These are phyloP conservation scores for Thielaviopsis musarum DNA, from an alignment of 2,329 filamentous ascomycete genomes.

Conservation along the genomic window DNA sequence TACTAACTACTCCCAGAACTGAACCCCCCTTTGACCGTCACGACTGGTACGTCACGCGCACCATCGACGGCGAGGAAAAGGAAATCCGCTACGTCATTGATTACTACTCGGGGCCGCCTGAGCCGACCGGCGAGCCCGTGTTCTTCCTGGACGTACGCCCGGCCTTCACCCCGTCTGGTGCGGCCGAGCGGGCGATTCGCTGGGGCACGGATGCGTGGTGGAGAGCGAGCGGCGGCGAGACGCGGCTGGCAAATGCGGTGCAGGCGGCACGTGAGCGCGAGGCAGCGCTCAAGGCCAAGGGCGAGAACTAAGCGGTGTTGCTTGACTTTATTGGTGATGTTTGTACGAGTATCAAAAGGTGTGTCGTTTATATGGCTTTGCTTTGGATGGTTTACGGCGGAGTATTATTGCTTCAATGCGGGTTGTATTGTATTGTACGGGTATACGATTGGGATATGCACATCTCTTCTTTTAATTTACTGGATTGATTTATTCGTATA, in stretches of 20 bases:
- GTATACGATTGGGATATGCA: no score
- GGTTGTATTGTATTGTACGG: no score
- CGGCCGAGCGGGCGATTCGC: conserved; percentile 65
- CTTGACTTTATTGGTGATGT: neutral
- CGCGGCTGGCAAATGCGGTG: conserved; percentile 1
- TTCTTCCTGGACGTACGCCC: conserved; percentile 93
- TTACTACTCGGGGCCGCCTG: conserved; percentile 75
- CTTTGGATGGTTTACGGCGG: no score
- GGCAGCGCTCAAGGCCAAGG: neutral
- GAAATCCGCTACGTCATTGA: conserved; percentile 93
- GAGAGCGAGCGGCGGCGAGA: conserved; percentile 54
- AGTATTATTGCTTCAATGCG: no score
- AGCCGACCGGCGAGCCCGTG: conserved; percentile 75
- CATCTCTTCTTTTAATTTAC: neutral
- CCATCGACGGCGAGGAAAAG: conserved; percentile 47
- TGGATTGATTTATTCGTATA: neutral
- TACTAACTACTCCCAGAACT: conserved; percentile 32
- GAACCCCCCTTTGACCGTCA: conserved; percentile 90
- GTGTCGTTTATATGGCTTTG: neutral
- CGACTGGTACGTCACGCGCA: conserved; percentile 83
- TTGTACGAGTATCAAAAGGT: neutral
- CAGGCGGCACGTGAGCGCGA: neutral
- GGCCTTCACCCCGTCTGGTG: conserved; percentile 63
- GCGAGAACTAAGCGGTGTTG: neutral
- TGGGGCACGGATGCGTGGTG: conserved; percentile 95